Evolutionary conservation across 73 alveolate species (phyloP), one percentile per base, ranked within the genome.

Genomic region (Durusdinium trenchii): DNA sequence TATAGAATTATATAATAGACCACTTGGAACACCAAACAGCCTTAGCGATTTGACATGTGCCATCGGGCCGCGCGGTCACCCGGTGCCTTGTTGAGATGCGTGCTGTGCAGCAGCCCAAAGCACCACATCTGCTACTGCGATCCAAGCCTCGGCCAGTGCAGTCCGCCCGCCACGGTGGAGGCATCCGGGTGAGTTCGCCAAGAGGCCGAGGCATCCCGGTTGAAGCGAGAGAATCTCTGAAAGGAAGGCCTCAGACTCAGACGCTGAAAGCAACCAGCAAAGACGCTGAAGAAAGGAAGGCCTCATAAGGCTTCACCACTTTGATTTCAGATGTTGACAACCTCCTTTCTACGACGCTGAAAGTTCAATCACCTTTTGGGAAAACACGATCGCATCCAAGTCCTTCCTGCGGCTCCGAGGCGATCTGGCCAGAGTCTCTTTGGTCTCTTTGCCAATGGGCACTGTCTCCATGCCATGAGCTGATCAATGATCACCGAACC

Each of bases 61-160:
- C n/a, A n/a, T n/a, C n/a, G n/a, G n/a, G n/a, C n/a, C n/a, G n/a
- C n/a, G n/a, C n/a, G n/a, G n/a, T n/a, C n/a, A n/a, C n/a, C n/a
- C n/a, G n/a, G n/a, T n/a, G 43, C 94, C 94, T 84, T 51, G 98
- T 42, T 78, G 79, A 50, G 98, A 76, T 28, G 98, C 98, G 23
- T 50, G 67, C 85, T 91, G 98, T 48, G 98, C 98, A 26, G 90
- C 46, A 45, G 45, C 89, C 98, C 98, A 91, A n/a, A 91, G 90
- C 79, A 78, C 98, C 98, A 91, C 98, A 48, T 91, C 98, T n/a
- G 98, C 98, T n/a, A 91, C 98, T n/a, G 98, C 98, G n/a, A 91
- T 91, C 98, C 98, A 91, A 76, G 98, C 98, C 98, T 91, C 30
- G 45, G 3, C 28, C 3, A 7, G 42, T 38, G 45, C 69, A 23